A percentile compares a stretch with the other conserved stretches of the same genome.
Conservation (phyloP, 208 protist genomes). For the Trypanosoma theileri region DNA sequence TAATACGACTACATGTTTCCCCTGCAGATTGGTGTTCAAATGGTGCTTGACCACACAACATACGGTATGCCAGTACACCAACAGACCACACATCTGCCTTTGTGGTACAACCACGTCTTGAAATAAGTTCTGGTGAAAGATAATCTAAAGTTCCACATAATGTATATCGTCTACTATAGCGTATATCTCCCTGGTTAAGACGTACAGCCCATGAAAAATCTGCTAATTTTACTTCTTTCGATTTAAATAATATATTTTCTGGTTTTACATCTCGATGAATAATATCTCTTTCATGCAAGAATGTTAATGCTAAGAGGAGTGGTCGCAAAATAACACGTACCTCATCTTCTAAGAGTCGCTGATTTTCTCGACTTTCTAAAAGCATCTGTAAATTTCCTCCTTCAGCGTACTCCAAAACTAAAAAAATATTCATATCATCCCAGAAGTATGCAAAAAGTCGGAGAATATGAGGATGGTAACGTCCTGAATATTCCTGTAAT, state of each 20-base stretch:
- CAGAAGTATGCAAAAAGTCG: conserved; percentile 97
- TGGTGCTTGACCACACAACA: conserved; percentile 51
- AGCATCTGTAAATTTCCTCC: conserved; percentile 92
- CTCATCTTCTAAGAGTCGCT: conserved; percentile 34
- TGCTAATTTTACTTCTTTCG: conserved; percentile 90
- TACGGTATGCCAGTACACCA: conserved; percentile 60
- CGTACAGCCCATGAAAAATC: conserved; percentile 94
- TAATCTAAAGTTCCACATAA: conserved; percentile 97
- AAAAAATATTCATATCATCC: conserved; percentile 91
- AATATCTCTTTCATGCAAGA: conserved; percentile 63
- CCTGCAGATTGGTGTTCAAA: conserved; percentile 42
- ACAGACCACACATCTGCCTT: conserved; percentile 76
- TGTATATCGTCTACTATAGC: conserved; percentile 38
- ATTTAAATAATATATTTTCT: conserved; percentile 71
- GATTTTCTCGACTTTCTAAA: conserved; percentile 22
- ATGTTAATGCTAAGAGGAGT: conserved; percentile 38
- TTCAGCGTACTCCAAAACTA: conserved; percentile 97
- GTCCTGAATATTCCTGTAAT: conserved; percentile 91
- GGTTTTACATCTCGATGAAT: conserved; percentile 82
- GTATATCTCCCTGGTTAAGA: conserved; percentile 8
- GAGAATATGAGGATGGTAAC: conserved; percentile 93
- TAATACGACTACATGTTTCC: conserved; percentile 44
- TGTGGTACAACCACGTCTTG: conserved; percentile 36
- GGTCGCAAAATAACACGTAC: conserved; percentile 32
- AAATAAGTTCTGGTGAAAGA: conserved; percentile 94